Evolutionary conservation across 495 filamentous ascomycete genomes (phyloP).

Genomic region (Penicillium canariense): DNA sequence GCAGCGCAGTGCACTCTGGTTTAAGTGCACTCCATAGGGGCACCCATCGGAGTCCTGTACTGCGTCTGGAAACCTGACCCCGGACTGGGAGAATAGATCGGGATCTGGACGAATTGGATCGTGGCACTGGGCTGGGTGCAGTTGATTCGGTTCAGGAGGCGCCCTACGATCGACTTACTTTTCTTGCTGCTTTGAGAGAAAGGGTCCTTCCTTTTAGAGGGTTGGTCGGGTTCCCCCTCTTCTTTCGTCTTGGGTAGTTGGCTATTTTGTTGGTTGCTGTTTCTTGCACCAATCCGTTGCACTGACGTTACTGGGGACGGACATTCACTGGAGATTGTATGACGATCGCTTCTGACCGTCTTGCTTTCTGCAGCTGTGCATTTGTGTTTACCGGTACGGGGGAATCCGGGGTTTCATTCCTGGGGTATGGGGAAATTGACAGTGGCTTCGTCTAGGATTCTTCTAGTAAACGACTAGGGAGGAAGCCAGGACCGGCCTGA

Average conservation of each 20-base stretch:
- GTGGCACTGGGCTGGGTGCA: background rate
- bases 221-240: background rate
- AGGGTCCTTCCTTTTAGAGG: background rate
- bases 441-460: background rate
- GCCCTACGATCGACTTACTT: background rate
- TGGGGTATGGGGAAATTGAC: background rate
- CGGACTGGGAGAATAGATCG: background rate
- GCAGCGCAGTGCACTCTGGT: background rate
- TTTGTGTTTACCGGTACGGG: background rate
- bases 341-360: background rate
- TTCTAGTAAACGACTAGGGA: background rate
- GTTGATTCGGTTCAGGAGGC: background rate
- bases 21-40: background rate
- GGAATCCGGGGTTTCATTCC: background rate
- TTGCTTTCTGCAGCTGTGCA: background rate
- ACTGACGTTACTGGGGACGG: conserved; percentile 15
- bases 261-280: background rate
- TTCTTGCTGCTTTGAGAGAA: background rate
- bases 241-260: too few species aligned
- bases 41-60: background rate
- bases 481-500: too few species aligned
- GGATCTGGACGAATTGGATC: background rate
- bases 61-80: background rate
- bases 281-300: background rate
- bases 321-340: conserved; percentile 22